Percentiles rank a stretch among this genome's conserved stretches.
Evolutionary conservation across 1,284 basidiomycete species (phyloP).

Genomic region (Moesziomyces sp.): DNA sequence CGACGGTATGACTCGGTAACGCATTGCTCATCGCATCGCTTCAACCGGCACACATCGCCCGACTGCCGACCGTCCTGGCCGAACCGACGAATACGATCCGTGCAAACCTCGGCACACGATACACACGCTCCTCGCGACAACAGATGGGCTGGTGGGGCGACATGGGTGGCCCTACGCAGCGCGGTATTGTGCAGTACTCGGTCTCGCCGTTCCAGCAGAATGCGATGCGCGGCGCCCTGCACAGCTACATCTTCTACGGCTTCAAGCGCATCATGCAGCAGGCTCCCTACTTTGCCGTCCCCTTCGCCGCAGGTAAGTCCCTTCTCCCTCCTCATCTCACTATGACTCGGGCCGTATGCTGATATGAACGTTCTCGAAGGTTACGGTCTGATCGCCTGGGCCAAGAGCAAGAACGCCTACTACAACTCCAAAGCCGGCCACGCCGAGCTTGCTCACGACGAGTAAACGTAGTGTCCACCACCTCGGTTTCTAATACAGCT

Average conservation of each 20-base stretch:
- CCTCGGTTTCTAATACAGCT: no score
- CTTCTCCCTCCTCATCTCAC: not conserved
- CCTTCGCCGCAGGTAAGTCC: conserved; percentile 61
- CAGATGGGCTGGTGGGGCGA: conserved; percentile 68
- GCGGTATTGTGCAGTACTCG: conserved; percentile 62
- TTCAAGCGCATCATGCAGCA: conserved; percentile 65
- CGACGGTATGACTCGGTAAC: no score
- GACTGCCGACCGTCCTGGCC: no score
- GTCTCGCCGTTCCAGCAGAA: conserved; percentile 66
- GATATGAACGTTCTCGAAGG: conserved; percentile 22
- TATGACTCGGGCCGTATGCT: not conserved
- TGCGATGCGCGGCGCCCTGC: conserved; percentile 63
- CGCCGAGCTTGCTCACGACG: conserved; percentile 55
- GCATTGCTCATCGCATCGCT: no score
- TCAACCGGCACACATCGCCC: no score
- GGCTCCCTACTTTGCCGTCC: conserved; percentile 65
- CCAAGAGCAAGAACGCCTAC: conserved; percentile 61
- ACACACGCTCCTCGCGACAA: not conserved
- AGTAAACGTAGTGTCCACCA: conserved; percentile 15
- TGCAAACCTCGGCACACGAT: no score
- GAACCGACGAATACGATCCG: no score
- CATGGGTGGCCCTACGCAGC: conserved; percentile 64
- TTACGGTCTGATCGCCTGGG: conserved; percentile 65
- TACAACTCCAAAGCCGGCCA: conserved; percentile 67
- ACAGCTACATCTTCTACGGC: conserved; percentile 64